Conservation (phyloP, 2,329 filamentous ascomycete genomes). For the Cladophialophora psammophila region DNA sequence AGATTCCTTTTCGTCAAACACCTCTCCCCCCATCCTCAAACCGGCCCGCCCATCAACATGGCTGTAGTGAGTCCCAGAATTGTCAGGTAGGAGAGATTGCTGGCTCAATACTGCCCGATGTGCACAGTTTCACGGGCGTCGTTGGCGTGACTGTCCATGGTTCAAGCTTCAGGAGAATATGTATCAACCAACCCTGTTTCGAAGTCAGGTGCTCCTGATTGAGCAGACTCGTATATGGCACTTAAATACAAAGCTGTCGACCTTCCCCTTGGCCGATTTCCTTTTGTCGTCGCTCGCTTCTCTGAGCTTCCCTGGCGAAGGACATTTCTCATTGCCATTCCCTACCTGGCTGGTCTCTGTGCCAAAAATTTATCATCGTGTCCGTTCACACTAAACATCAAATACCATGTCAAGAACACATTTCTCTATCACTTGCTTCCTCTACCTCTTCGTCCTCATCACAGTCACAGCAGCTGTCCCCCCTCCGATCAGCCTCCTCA, state of each 20-base stretch:
- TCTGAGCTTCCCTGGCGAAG: background rate
- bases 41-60: slow-evolving; percentile 13
- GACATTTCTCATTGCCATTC: background rate
- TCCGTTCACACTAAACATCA: background rate
- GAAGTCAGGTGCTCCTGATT: slow-evolving; percentile 14
- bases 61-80: slow-evolving; percentile 7
- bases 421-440: slow-evolving; percentile 18
- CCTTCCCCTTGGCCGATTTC: background rate
- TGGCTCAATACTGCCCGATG: background rate
- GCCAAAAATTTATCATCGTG: background rate
- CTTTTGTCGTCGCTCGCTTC: background rate
- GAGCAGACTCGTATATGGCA: background rate
- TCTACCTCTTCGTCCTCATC: slow-evolving; percentile 23
- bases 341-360: background rate
- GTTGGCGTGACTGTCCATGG: background rate
- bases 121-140: slow-evolving; percentile 9
- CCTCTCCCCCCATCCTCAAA: slow-evolving; percentile 15
- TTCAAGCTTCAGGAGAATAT: slow-evolving; percentile 15
- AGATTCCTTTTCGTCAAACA: slow-evolving; percentile 24
- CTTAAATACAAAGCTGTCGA: background rate
- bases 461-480: slow-evolving; percentile 27
- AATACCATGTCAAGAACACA: slow-evolving; percentile 18
- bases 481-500: slow-evolving; percentile 15
- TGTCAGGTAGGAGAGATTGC: slow-evolving; percentile 4
- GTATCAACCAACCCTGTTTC: slow-evolving; percentile 8